phyloP scores from a whole-genome alignment of 345 rosid species.

The Clarkia xantiana region DNA sequence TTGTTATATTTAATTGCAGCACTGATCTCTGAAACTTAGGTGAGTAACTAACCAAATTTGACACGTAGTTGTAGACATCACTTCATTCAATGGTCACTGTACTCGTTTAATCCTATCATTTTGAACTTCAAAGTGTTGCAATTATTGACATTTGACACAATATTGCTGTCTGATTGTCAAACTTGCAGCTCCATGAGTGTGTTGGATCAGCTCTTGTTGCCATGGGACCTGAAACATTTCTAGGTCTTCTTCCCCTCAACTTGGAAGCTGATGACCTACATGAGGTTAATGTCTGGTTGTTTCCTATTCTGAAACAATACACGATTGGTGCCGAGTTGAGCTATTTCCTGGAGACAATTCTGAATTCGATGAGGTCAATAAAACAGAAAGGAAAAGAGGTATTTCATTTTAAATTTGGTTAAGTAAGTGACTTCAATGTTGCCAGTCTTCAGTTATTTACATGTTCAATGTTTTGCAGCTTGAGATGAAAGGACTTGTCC shows the following conservation, averaged over 20 bases:
- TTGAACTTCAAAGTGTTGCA: not conserved
- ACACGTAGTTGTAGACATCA: not conserved
- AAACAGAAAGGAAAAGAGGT: constrained; percentile 60
- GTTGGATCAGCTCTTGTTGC: constrained; percentile 91
- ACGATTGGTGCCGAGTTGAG: constrained; percentile 64
- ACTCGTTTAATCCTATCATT: not conserved
- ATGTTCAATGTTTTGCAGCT: constrained; percentile 38
- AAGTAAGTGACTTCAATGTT: constrained; percentile 6
- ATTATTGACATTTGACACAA: not conserved
- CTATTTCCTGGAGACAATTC: constrained; percentile 51
- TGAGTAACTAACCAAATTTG: not conserved
- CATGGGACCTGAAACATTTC: constrained; percentile 82
- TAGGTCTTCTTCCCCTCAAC: constrained; percentile 55
- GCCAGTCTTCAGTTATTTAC: constrained; percentile 11
- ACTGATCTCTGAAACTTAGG: no score
- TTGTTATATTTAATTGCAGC: no score
- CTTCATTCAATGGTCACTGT: no score
- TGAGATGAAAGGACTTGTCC: constrained; percentile 48
- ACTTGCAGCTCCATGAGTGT: constrained; percentile 66
- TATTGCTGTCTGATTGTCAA: constrained; percentile 11
- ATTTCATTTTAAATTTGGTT: not conserved
- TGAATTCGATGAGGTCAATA: constrained; percentile 34
- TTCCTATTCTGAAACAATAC: constrained; percentile 87
- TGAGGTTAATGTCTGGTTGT: constrained; percentile 81
- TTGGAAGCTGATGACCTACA: constrained; percentile 67